Conservation (phyloP, 1,284 basidiomycete genomes). For the Irpex sp. region DNA sequence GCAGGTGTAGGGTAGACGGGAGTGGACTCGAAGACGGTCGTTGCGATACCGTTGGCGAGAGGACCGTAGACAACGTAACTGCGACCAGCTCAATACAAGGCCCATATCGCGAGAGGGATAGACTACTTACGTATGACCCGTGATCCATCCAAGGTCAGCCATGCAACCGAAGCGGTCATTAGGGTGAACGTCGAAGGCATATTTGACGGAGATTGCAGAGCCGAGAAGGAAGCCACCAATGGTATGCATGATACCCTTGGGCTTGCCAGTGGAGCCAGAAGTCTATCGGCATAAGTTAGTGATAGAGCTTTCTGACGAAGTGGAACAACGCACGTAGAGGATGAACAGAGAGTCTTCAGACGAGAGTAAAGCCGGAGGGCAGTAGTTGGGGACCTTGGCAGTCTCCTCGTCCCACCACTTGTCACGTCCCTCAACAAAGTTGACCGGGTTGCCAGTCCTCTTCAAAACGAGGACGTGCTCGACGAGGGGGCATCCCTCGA, state of each 20-base stretch:
- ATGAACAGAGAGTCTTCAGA: constrained; percentile 97
- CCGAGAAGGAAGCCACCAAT: constrained; percentile 93
- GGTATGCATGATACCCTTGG: constrained; percentile 96
- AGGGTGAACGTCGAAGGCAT: constrained; percentile 94
- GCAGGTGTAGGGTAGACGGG: constrained; percentile 96
- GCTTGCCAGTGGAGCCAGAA: constrained; percentile 94
- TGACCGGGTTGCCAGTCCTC: constrained; percentile 83
- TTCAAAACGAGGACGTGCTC: constrained; percentile 91
- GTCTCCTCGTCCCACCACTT: constrained; percentile 97
- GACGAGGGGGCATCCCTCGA: constrained; percentile 83
- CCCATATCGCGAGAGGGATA: not conserved
- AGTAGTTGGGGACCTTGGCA: constrained; percentile 83
- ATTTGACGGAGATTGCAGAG: constrained; percentile 90
- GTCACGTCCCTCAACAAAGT: constrained; percentile 86
- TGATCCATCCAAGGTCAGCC: constrained; percentile 99
- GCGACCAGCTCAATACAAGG: not conserved
- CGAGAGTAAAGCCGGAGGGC: constrained; percentile 84
- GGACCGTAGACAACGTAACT: constrained; percentile 97
- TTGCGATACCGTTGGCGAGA: constrained; percentile 86
- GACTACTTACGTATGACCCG: constrained; percentile 79
- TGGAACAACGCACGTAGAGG: constrained; percentile 75
- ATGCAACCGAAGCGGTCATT: constrained; percentile 95
- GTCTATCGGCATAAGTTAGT: constrained; percentile 46
- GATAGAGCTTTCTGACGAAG: not conserved
- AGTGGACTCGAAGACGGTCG: constrained; percentile 95